Evolutionary conservation across 495 filamentous ascomycete species (phyloP), one percentile per base, ranked within the genome.

Genomic region (Penicillium roqueforti): DNA sequence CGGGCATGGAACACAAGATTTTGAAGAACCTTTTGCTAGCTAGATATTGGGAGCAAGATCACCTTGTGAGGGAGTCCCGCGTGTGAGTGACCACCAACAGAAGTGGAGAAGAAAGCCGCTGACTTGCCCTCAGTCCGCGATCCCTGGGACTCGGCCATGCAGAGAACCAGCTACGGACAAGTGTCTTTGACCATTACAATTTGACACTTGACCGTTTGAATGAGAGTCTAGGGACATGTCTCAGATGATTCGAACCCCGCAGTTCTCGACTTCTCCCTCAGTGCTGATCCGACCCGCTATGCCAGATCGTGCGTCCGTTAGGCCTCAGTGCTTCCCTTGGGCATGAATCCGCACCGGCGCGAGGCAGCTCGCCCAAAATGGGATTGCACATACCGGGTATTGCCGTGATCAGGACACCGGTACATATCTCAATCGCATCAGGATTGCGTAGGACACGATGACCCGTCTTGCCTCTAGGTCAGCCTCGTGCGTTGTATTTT

Each of bases 1-100:
- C 70, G 22, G 90, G 91, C 0, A 54, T 92, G 18, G 93, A 97
- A 74, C 90, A 96, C 65, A 76, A 70, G 50, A 84, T 98, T 45
- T 48, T 96, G 47, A 89, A 84, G 68, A 95, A 86, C 58, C 61
- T 97, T 50, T 61, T 89, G 34, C 62, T 82, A 38, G 78, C 84
- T 19, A 70, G 76, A 56, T 87, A 77, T 47, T 87, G 83, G 83
- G 68, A 76, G 50, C 73, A 73, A 55, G 65, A 74, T 43, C 54
- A 69, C 25, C 47, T 65, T 53, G 68, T 62, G 46, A 67, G 67
- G 44, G 63, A 75, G 31, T 54, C 65, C 18, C 68, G 67, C 60
- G 51, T 64, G 74, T 76, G 65, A 54, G 76, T 69, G 28, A 22
- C 43, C 42, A 23, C 25, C 10, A 19, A 11, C 13, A 45, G 22